phyloP scores from a whole-genome alignment of 768 basidiomycete genomes.

The Gloeophyllum trabeum region DNA sequence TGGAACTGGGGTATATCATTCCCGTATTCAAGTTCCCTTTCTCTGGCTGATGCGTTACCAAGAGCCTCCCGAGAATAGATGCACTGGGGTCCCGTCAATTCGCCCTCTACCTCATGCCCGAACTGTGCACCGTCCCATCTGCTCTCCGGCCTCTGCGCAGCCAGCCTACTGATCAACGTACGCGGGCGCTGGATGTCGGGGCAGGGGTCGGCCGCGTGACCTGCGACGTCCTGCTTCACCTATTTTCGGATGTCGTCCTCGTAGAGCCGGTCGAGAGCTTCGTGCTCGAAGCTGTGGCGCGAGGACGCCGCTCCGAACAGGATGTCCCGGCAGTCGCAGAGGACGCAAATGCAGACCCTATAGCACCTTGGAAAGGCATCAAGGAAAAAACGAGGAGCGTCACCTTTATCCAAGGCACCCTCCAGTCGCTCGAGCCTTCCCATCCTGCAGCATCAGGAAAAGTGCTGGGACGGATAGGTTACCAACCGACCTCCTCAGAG shows the following conservation, averaged over 20 bases:
- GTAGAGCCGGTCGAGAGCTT: constrained; percentile 82
- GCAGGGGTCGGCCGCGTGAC: constrained; percentile 94
- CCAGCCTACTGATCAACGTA: constrained; percentile 25
- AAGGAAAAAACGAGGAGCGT: constrained; percentile 55
- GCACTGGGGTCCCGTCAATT: constrained; percentile 85
- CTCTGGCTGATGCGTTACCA: constrained; percentile 1
- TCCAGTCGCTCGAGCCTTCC: constrained; percentile 75
- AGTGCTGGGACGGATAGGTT: constrained; percentile 60
- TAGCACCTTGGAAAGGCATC: constrained; percentile 55
- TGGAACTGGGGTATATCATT: constrained; percentile 36
- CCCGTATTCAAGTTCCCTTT: constrained; percentile 3
- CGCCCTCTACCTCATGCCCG: constrained; percentile 70
- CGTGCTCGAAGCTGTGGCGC: constrained; percentile 54
- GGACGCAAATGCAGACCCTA: constrained; percentile 5
- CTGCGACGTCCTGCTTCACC: constrained; percentile 76
- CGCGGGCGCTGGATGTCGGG: constrained; percentile 83
- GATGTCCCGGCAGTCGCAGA: constrained; percentile 23
- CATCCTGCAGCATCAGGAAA: constrained; percentile 28
- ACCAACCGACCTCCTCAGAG: constrained; percentile 29
- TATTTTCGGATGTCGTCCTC: constrained; percentile 79
- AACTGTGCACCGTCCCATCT: constrained; percentile 68
- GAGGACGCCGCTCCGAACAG: too few species aligned
- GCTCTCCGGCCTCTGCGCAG: constrained; percentile 42
- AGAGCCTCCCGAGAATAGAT: constrained; percentile 88
- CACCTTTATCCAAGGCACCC: constrained; percentile 65